Percentiles rank a stretch among this genome's conserved stretches.
Conservation (phyloP, 768 basidiomycete genomes). For the Suillus paluster region DNA sequence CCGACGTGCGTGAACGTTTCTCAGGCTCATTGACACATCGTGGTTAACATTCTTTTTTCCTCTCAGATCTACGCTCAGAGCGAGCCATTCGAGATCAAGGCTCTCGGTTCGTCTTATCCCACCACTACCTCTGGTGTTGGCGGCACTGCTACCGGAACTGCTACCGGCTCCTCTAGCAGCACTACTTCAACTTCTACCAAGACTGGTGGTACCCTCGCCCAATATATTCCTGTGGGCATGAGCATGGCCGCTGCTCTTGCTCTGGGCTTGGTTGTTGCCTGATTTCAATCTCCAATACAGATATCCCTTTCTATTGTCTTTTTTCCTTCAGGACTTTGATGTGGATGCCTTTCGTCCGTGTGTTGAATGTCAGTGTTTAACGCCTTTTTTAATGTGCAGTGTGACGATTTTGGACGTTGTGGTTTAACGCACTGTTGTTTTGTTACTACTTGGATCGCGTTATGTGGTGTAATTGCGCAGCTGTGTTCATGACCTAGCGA, state of each 20-base stretch:
- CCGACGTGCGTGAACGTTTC: slow-evolving; percentile 49
- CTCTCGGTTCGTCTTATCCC: slow-evolving; percentile 58
- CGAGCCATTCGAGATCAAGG: slow-evolving; percentile 62
- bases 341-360: not conserved
- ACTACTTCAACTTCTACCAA: slow-evolving; percentile 23
- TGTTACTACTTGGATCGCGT: not conserved
- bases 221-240: slow-evolving; percentile 33
- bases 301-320: slow-evolving; percentile 6
- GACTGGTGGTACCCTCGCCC: slow-evolving; percentile 15
- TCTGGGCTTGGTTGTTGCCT: slow-evolving; percentile 33
- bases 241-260: slow-evolving; percentile 32
- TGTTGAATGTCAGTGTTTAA: slow-evolving; percentile 3
- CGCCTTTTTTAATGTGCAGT: not conserved
- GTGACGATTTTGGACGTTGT: slow-evolving; percentile 6
- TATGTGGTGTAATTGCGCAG: not conserved
- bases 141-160: slow-evolving; percentile 26
- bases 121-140: slow-evolving; percentile 34
- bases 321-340: not conserved
- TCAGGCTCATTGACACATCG: not conserved
- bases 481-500: not conserved
- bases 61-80: slow-evolving; percentile 60
- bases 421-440: slow-evolving; percentile 2
- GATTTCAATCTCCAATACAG: slow-evolving; percentile 4
- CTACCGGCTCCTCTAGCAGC: slow-evolving; percentile 26
- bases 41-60: slow-evolving; percentile 1